Percentiles rank a stretch among this genome's conserved stretches.
These are phyloP conservation scores for Geoglossum glabrum DNA, from an alignment of 495 filamentous ascomycete genomes.

Conservation along the genomic window DNA sequence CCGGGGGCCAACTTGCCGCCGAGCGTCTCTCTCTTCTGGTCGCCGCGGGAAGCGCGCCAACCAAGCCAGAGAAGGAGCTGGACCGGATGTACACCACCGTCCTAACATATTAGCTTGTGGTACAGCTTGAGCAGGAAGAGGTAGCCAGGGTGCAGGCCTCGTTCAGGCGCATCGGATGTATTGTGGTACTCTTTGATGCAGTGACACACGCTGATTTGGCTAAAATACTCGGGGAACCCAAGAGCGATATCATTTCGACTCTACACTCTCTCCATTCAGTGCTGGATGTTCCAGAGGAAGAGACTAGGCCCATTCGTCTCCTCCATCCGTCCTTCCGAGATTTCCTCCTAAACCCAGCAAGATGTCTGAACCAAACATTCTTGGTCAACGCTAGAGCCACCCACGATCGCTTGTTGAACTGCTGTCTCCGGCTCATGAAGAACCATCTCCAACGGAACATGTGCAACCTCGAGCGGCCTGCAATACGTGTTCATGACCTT, in stretches of 20 bases:
- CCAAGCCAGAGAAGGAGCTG: neutral
- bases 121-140: neutral
- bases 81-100: neutral
- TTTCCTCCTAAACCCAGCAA: slow-evolving; percentile 24
- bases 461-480: slow-evolving; percentile 18
- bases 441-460: slow-evolving; percentile 20
- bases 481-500: slow-evolving; percentile 9
- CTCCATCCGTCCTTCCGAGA: slow-evolving; percentile 33
- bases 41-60: neutral
- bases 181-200: slow-evolving; percentile 16
- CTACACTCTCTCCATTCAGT: slow-evolving; percentile 18
- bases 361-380: slow-evolving; percentile 16
- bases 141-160: neutral
- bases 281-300: slow-evolving; percentile 16
- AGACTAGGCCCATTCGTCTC: slow-evolving; percentile 15
- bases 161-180: neutral
- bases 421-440: slow-evolving; percentile 20
- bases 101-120: neutral
- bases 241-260: slow-evolving; percentile 4
- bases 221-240: slow-evolving; percentile 7
- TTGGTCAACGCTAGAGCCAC: slow-evolving; percentile 16
- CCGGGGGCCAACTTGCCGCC: neutral
- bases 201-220: slow-evolving; percentile 15
- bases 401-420: slow-evolving; percentile 16
- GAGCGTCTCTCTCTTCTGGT: neutral